Conservation (phyloP, 2,329 filamentous ascomycete species). For the Microdochium trichocladiopsis region DNA sequence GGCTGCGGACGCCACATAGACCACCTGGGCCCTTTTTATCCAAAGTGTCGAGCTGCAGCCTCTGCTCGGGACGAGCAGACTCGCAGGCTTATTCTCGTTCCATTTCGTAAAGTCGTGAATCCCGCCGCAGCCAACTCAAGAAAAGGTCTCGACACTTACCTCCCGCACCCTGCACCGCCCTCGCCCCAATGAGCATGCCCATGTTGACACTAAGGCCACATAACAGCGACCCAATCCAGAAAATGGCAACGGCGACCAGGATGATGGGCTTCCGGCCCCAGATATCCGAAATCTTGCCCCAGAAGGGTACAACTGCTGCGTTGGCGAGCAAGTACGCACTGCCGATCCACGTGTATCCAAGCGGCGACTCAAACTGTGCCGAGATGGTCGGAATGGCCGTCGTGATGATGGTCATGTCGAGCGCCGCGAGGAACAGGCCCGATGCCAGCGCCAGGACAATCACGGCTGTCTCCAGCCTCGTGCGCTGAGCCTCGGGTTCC, state of each 20-base stretch:
- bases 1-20: too few species aligned
- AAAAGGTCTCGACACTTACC: conserved; percentile 11
- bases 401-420: conserved; percentile 57
- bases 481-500: conserved; percentile 7
- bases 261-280: conserved; percentile 51
- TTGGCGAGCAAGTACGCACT: conserved; percentile 66
- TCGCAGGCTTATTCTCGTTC: too few species aligned
- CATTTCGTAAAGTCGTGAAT: too few species aligned
- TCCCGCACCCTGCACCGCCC: conserved; percentile 50
- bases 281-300: conserved; percentile 57
- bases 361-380: conserved; percentile 54
- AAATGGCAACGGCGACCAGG: conserved; percentile 40
- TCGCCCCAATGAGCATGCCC: conserved; percentile 44
- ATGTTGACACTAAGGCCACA: conserved; percentile 43
- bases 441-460: conserved; percentile 23
- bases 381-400: conserved; percentile 62
- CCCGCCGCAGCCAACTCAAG: too few species aligned
- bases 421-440: conserved; percentile 43
- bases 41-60: too few species aligned
- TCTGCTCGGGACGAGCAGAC: too few species aligned
- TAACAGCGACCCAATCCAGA: conserved; percentile 47
- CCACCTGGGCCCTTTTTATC: too few species aligned
- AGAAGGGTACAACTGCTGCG: conserved; percentile 59
- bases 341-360: conserved; percentile 74
- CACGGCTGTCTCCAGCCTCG: conserved; percentile 17